These are phyloP conservation scores for Cubamyces lactineus DNA, from an alignment of 768 basidiomycete species.

Conservation along the genomic window DNA sequence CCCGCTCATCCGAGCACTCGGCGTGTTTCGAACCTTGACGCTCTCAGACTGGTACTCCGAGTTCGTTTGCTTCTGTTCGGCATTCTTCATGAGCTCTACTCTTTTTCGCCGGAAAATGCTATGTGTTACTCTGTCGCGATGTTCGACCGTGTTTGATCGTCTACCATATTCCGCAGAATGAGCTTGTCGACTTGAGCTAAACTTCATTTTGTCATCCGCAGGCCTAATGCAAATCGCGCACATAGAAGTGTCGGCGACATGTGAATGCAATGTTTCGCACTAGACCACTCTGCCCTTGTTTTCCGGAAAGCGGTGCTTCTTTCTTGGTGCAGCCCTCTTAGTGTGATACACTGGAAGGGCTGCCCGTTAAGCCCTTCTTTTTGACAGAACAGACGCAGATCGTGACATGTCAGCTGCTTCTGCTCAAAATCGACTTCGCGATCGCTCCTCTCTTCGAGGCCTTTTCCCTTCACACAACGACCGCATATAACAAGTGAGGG, in stretches of 20 bases:
- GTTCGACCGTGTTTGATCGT: too few species aligned
- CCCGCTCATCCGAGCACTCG: not conserved
- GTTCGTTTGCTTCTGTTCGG: not conserved
- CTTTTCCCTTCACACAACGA: conserved; percentile 9
- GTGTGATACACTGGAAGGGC: not conserved
- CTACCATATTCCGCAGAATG: too few species aligned
- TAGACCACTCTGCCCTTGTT: not conserved
- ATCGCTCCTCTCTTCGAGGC: conserved; percentile 3
- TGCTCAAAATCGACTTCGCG: not conserved
- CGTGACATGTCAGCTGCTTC: not conserved
- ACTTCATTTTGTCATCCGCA: too few species aligned
- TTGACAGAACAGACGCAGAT: conserved; percentile 4
- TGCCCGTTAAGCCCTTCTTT: not conserved
- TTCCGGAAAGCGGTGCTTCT: not conserved
- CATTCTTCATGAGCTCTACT: too few species aligned
- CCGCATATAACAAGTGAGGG: conserved; percentile 1
- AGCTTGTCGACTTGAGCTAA: too few species aligned
- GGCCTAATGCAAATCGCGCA: too few species aligned
- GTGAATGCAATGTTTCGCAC: too few species aligned
- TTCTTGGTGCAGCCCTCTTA: not conserved
- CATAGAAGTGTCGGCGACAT: too few species aligned
- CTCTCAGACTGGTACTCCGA: too few species aligned
- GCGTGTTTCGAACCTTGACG: too few species aligned
- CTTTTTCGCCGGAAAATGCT: too few species aligned
- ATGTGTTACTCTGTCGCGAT: too few species aligned